Evolutionary conservation across 1,139 yeast species (phyloP).

Genomic region (Debaryomyces singareniensis): DNA sequence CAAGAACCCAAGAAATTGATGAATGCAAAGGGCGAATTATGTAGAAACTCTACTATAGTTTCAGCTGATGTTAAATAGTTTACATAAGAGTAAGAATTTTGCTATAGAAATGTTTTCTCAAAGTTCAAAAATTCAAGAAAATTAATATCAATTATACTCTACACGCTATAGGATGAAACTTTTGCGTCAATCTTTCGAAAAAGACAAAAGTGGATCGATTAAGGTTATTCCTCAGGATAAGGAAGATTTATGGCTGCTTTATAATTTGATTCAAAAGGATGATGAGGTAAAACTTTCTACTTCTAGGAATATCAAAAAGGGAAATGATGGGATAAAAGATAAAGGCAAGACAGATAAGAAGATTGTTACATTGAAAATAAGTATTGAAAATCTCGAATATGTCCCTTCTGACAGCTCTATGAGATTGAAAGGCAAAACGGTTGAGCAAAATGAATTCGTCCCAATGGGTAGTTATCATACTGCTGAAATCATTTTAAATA

Average conservation of each 20-base stretch:
- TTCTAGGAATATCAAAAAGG: conserved; percentile 53
- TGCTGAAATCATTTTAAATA: conserved; percentile 68
- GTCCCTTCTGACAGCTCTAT: conserved; percentile 71
- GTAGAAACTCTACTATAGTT: conserved; percentile 62
- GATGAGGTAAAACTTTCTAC: conserved; percentile 72
- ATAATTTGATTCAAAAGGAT: conserved; percentile 69
- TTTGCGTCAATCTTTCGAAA: conserved; percentile 30
- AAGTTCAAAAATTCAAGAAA: too few species aligned
- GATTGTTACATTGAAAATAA: conserved; percentile 46
- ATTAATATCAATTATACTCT: too few species aligned
- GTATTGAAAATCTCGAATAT: conserved; percentile 70
- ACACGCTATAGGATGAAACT: conserved; percentile 8
- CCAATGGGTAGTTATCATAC: conserved; percentile 86
- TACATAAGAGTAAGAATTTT: too few species aligned
- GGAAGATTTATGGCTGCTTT: conserved; percentile 87
- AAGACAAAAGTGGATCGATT: conserved; percentile 61
- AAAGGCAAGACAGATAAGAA: conserved; percentile 54
- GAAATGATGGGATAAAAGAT: conserved; percentile 27
- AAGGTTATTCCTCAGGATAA: conserved; percentile 77
- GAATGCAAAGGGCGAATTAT: conserved; percentile 64
- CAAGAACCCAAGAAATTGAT: conserved; percentile 73
- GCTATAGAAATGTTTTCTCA: too few species aligned
- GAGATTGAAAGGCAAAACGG: conserved; percentile 76
- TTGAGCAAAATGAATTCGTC: conserved; percentile 68
- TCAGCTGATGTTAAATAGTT: conserved; percentile 69